Evolutionary conservation across 2,329 filamentous ascomycete genomes (phyloP), one percentile per base, ranked within the genome.

Genomic region (Akanthomyces uredinophilus): DNA sequence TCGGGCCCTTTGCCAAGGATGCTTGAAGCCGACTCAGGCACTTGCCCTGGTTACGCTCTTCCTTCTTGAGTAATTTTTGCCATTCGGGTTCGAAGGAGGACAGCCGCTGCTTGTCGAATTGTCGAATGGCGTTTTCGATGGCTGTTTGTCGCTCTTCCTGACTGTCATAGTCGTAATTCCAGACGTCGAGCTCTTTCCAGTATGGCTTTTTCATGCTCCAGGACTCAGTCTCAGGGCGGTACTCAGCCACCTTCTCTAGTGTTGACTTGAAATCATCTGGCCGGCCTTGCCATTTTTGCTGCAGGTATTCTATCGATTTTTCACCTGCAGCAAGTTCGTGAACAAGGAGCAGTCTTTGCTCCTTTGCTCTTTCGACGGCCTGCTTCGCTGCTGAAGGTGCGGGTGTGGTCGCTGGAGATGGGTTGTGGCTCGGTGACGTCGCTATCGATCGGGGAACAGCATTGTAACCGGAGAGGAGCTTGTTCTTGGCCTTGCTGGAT

Each of bases 151-250:
- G 81, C 64, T 85, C 80, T 37, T 82, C 79, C 20, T 79, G 73
- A 43, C 71, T 77, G 50, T 77, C 75, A 68, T 88, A 88, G 32
- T 81, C 75, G 70, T 86, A 87, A 62, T 79, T 81, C 80, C 83
- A 88, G 24, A 87, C 83, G 66, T 88, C 85, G 16, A 88, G 77
- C 65, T 88, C 86, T 71, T 82, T 87, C 80, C 82, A 88, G 65
- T 79, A 83, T 27, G 77, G 74, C 72, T 83, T 85, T 64, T 81
- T 80, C 66, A 88, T 72, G 39, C 76, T 73, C 79, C 82, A 88
- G 66, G 79, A 84, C 64, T 82, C 78, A 5, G 74, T 74, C 2
- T 75, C 71, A 5, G 76, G 65, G 62, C 81, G 77, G 60, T 79
- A 78, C 62, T 83, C 81, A 35, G 83, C 85, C 24, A 86, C 83